phyloP scores from a whole-genome alignment of 2,329 filamentous ascomycete species.

The Cordyceps militaris region DNA sequence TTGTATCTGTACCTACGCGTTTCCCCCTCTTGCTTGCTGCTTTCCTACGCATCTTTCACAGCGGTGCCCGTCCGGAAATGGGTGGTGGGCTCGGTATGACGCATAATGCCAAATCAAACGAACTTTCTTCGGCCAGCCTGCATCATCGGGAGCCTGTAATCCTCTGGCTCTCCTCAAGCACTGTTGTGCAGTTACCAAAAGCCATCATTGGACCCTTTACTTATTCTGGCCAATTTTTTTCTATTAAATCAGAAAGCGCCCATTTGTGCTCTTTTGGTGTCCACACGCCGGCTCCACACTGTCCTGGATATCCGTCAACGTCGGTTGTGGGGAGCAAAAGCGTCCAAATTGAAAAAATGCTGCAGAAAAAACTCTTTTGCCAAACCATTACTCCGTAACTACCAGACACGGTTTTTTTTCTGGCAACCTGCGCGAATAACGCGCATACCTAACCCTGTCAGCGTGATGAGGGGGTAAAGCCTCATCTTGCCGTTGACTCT shows the following conservation, averaged over 20 bases:
- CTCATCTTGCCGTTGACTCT: neutral
- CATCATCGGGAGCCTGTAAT: neutral
- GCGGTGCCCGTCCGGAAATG: neutral
- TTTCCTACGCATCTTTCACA: neutral
- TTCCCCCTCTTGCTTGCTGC: neutral
- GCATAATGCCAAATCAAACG: neutral
- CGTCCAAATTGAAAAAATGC: neutral
- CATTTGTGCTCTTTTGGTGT: constrained; percentile 6
- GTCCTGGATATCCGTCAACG: constrained; percentile 7
- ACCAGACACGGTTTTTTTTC: neutral
- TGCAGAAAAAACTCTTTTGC: neutral
- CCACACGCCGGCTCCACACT: constrained; percentile 3
- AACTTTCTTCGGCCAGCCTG: neutral
- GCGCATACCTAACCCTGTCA: neutral
- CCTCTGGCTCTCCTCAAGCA: neutral
- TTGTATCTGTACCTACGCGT: too few species aligned
- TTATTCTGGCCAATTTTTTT: neutral
- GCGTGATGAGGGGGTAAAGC: neutral
- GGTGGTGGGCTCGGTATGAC: constrained; percentile 8
- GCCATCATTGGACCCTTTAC: neutral
- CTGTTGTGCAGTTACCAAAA: neutral
- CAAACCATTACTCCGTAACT: too few species aligned
- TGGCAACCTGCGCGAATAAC: neutral
- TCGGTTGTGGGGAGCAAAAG: neutral
- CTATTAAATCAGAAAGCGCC: neutral